Evolutionary conservation across 2,329 filamentous ascomycete species (phyloP), one percentile per base, ranked within the genome.

Genomic region (Pseudopithomyces chartarum): DNA sequence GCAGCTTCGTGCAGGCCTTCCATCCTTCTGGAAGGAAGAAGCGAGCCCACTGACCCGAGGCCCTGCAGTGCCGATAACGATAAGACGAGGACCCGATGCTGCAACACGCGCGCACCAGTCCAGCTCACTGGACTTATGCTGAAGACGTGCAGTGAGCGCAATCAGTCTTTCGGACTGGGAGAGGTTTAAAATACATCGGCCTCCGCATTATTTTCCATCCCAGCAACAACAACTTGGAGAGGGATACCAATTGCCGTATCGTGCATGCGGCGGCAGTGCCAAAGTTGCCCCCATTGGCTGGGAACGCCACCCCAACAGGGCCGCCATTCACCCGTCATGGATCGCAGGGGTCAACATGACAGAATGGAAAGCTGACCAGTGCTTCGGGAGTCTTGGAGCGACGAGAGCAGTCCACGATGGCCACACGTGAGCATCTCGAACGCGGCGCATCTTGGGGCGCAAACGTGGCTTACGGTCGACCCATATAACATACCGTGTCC

Each of bases 1-100:
- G 51, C 51, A 50, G 44, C 29, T 29, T 12, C 22, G 23, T 34
- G 29, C 45, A 36, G 45, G 44, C n/a, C 29, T 48, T 38, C 44
- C 44, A 33, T 40, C n/a, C 42, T 38, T 49, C 45, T n/a, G 42
- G 48, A 51, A 51, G 48, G 36, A 36, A 19, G 36, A 51, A 42
- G 48, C 48, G 48, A 51, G 38, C 38, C 22, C 34, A 29, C 26
- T 29, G 26, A 29, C 26, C 36, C 33, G 50, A 39, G 50, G 50
- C 50, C 29, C 40, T 53, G 11, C 42, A 13, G 32, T 6, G 17
- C n/a, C 42, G 48, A 62, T 50, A 45, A 52, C 58, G 61, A 68
- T 66, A 51, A 51, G 48, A 40, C 42, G 22, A 20, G 8, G n/a
- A 5, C 34, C 34, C 15, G 29, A 20, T 34, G 23, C 20, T 15